These are phyloP conservation scores for Nepenthes gracilis DNA, from an alignment of 148 eudicot species.

Conservation along the genomic window DNA sequence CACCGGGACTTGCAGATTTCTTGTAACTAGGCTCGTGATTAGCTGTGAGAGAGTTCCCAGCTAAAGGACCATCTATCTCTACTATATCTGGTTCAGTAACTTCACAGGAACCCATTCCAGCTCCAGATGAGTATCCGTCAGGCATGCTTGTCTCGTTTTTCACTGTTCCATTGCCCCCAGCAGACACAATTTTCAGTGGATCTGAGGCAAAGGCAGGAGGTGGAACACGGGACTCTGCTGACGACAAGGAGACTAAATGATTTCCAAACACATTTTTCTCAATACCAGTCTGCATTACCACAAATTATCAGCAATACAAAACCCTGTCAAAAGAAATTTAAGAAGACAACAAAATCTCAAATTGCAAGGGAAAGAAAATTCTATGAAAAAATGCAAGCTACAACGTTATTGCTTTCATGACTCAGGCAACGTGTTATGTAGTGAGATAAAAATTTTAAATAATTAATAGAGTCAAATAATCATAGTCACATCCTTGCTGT, in stretches of 20 bases:
- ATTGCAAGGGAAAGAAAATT: background rate
- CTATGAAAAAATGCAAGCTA: no score
- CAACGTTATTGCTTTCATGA: no score
- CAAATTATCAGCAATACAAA: conserved; percentile 1
- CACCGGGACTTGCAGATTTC: conserved; percentile 72
- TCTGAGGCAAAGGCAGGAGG: conserved; percentile 74
- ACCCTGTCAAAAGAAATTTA: background rate
- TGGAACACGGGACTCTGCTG: conserved; percentile 40
- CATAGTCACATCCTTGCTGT: no score
- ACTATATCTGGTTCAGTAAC: conserved; percentile 34
- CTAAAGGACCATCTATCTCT: conserved; percentile 62
- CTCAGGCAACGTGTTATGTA: no score
- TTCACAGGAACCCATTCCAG: conserved; percentile 28
- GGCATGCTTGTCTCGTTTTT: conserved; percentile 13
- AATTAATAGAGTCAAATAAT: no score
- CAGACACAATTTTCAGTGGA: conserved; percentile 39
- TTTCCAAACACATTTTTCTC: conserved; percentile 86
- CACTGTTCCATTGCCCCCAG: conserved; percentile 21
- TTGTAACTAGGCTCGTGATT: conserved; percentile 44
- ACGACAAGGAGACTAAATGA: conserved; percentile 50
- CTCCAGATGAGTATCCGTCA: conserved; percentile 23
- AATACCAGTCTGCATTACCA: conserved; percentile 65
- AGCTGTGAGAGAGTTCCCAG: conserved; percentile 23
- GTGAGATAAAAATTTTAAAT: no score
- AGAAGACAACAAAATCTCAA: background rate